Percentiles rank a stretch among this genome's conserved stretches.
These are phyloP conservation scores for Sutorius eximius DNA, from an alignment of 1,284 basidiomycete genomes.

Conservation along the genomic window DNA sequence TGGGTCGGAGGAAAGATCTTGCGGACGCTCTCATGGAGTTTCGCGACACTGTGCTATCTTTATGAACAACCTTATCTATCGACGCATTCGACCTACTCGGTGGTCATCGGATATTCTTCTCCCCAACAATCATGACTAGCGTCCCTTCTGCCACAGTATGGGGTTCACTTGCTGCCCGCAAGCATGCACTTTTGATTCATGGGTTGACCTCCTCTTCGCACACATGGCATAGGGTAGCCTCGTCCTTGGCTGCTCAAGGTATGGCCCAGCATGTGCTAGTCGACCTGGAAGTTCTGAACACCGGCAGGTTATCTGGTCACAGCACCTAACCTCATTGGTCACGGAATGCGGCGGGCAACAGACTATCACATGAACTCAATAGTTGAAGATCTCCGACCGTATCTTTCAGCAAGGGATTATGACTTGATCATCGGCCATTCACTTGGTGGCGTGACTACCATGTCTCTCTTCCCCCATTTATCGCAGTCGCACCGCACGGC, in stretches of 20 bases:
- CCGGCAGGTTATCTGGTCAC: conserved; percentile 19
- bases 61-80: background rate
- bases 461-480: conserved; percentile 17
- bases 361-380: conserved; percentile 15
- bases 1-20: no score
- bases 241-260: conserved; percentile 16
- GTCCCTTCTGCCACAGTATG: conserved; percentile 14
- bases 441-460: conserved; percentile 13
- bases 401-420: conserved; percentile 13
- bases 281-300: conserved; percentile 1
- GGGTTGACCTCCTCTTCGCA: conserved; percentile 20
- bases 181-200: conserved; percentile 1
- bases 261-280: background rate
- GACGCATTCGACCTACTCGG: background rate
- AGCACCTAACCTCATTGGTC: conserved; percentile 23
- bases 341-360: conserved; percentile 10
- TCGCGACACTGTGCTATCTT: background rate
- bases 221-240: conserved; percentile 14
- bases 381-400: conserved; percentile 17
- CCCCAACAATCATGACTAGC: conserved; percentile 1
- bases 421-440: conserved; percentile 23
- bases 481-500: conserved; percentile 9
- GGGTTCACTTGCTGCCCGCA: conserved; percentile 14
- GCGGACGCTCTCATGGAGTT: background rate
- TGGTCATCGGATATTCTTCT: background rate